Evolutionary conservation across 139 green algal genomes (phyloP), one percentile per base, ranked within the genome.

Genomic region (Raphidocelis subcapitata): DNA sequence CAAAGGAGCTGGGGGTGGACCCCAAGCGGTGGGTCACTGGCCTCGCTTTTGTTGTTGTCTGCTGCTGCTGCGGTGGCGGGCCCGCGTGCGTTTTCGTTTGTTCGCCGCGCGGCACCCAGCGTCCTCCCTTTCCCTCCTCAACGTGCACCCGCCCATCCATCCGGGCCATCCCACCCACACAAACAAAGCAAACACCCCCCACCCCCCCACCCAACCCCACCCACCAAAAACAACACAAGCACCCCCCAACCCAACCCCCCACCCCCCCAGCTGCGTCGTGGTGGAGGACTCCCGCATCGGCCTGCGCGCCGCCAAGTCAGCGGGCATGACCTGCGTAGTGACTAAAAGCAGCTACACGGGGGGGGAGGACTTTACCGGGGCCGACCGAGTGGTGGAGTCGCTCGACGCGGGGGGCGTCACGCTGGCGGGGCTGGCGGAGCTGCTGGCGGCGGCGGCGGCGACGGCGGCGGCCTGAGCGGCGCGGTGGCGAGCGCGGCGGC

Each of bases 251-350:
- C 52, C 52, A 12, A 12, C 52, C 24, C 21, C 52, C 52, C 41
- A 49, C 8, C 8, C 41, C 37, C 52, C 23, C 66, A 87, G 82
- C 67, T 90, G 84, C 72, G 88, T 97, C 8, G 96, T 99, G 15
- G 79, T 99, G 20, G 96, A 99, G 86, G 96, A 99, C 84, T 94
- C 81, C 36, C 69, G 85, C 59, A 99, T 99, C 67, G 96, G 96
- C 5, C 44, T 96, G 61, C 56, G 57, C 20, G 95, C 96, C 1
- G 96, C 91, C 62, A 98, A 96, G 79, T 90, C 89, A 23, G 96
- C 96, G 0, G 95, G 95, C 67, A 99, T 99, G 95, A 86, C 69
- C 61, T 97, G 90, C 67, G 49, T 96, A 0, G 81, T 97, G 59
- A 97, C 92, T 23, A 94, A 92, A 79, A 89, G 78, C 35, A 83